Base-by-base conservation (phyloP, 2,329 filamentous ascomycete genomes). In the Penicillium sp. region DNA sequence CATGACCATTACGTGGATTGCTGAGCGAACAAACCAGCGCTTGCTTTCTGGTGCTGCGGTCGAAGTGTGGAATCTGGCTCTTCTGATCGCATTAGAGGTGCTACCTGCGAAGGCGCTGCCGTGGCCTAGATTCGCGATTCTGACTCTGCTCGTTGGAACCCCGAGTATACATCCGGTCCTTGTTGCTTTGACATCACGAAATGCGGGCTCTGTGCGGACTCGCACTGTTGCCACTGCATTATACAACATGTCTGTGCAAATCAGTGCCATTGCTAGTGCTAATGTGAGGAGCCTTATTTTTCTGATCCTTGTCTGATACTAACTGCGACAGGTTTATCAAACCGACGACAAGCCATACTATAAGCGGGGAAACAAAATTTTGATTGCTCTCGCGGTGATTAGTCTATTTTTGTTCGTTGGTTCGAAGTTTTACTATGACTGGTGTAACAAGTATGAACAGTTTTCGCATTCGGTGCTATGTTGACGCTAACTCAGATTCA, bases 81-180 rank as follows among this genome's bases (percentile, higher is more conserved):
- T 85, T n/a, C 73, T 86, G 9, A 77, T 83, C 16, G 79, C 80
- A 0, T 71, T 86, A 11, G 73, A 82, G 35, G 74, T 77, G 0
- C 67, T 86, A 0, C 82, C 82, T 0, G 71, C 59, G 6, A 73
- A 73, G n/a, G 78, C 77, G 1, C 76, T 77, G 19, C 73, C 80
- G 11, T 86, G 84, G 84, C 72, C 71, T 0, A 73, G 82, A 16
- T 86, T 79, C 72, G 72, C 75, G 0, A 68, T 85, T 27, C 73
- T 82, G 14, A 82, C 81, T 1, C 66, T 86, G 41, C 76, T 86
- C 33, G 77, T 82, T 11, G 82, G 83, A 3, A 80, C 80, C 53
- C 84, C 84, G 0, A 86, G 86, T 64, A 81, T 84, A 53, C 84
- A 86, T 61, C 82, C 84, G 3, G 77, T 85, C 14, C 5, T 86